phyloP scores from a whole-genome alignment of 768 basidiomycete genomes.

The Mycena albidolilacea region DNA sequence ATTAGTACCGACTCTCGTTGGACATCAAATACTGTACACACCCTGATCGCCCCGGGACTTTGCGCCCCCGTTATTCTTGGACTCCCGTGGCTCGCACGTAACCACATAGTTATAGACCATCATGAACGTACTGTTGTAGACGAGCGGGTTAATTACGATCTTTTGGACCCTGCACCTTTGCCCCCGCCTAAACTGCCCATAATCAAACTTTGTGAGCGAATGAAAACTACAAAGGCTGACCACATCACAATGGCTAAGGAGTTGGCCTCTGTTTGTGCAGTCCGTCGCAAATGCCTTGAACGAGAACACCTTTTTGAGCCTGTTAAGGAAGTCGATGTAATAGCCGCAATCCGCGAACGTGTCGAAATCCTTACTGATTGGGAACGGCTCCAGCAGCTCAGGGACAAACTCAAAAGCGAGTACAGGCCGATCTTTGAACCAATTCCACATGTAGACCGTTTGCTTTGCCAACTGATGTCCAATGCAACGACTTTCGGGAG shows the following conservation, averaged over 20 bases:
- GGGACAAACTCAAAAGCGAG: slow-evolving; percentile 16
- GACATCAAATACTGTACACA: neutral
- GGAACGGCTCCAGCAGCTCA: neutral
- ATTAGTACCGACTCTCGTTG: neutral
- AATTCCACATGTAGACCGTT: slow-evolving; percentile 42
- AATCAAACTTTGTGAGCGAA: neutral
- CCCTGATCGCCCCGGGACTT: neutral
- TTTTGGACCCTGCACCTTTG: neutral
- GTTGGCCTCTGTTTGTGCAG: neutral
- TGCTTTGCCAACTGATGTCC: slow-evolving; percentile 41
- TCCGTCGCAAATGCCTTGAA: neutral
- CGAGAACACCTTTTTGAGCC: neutral
- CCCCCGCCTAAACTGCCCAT: neutral
- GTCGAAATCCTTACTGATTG: neutral
- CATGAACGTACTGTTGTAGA: neutral
- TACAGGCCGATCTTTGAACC: slow-evolving; percentile 40
- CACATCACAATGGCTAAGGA: neutral
- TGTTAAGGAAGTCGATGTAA: neutral
- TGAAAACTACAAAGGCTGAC: neutral
- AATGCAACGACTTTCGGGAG: slow-evolving; percentile 45
- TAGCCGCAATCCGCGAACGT: neutral
- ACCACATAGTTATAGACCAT: neutral
- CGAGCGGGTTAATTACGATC: neutral
- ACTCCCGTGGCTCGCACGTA: neutral
- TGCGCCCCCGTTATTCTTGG: neutral